Evolutionary conservation across 495 filamentous ascomycete species (phyloP), one percentile per base, ranked within the genome.

Genomic region (Penicillium psychrofluorescens): DNA sequence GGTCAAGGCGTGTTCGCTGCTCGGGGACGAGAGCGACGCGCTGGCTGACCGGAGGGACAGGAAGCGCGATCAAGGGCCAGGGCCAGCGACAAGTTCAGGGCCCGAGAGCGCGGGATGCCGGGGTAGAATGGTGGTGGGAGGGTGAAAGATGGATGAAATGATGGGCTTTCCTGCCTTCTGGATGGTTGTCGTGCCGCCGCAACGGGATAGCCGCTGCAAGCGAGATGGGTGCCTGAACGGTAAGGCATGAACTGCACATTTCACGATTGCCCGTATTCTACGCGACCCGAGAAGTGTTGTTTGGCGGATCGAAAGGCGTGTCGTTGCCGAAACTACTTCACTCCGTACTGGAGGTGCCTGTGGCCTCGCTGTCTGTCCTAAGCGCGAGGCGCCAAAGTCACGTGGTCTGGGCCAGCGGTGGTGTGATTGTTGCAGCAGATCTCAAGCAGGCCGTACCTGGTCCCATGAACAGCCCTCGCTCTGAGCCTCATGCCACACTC

Each of bases 161-260:
- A 51, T 59, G 52, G 57, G 58, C 60, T 61, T 66, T 68, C 55
- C 60, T 63, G 64, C 56, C 47, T 52, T 63, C 63, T 67, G 66
- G 61, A 55, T 71, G 66, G 68, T 63, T 64, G 56, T 61, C 58
- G 50, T 67, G 63, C 63, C 67, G 65, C 63, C 61, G 65, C 67
- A 68, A 68, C 53, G 53, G 59, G 65, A 64, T 68, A 72, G 61
- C 54, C 68, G 68, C 68, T 55, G 56, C 55, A 67, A 69, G 64
- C 66, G 66, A 67, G 52, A 16, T 43, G 41, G 43, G 7, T 55
- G 54, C 59, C 59, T 59, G 41, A 50, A 29, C 8, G 5, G 12
- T 57, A 40, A 62, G 59, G 61, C 44, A 50, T 4, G 1, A 22
- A 22, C 4, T 22, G 22, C 0, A 22, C 22, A 6, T 34, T 2